These are phyloP conservation scores for Eimeria acervulina DNA, from an alignment of 169 alveolate genomes.

Conservation along the genomic window DNA sequence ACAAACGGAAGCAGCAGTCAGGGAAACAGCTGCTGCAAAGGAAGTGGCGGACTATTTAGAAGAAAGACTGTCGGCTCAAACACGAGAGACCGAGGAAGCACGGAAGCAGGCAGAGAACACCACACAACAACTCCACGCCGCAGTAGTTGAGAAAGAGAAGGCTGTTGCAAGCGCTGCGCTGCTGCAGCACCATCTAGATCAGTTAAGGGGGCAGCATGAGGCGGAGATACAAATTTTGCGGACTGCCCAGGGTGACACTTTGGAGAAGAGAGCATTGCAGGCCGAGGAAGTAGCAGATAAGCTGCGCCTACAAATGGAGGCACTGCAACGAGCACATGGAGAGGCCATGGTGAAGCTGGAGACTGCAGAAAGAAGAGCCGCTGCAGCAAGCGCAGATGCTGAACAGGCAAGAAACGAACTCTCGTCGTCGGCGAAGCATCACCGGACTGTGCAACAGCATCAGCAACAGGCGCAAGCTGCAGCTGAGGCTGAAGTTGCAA, in stretches of 20 bases:
- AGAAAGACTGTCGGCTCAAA: slow-evolving; percentile 13
- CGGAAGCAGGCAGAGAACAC: slow-evolving; percentile 32
- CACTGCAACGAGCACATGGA: slow-evolving; percentile 46
- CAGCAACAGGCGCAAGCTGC: slow-evolving; percentile 79
- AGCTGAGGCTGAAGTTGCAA: slow-evolving; percentile 68
- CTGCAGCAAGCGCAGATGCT: slow-evolving; percentile 80
- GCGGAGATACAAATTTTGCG: slow-evolving; percentile 61
- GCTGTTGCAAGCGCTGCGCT: slow-evolving; percentile 67
- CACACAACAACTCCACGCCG: slow-evolving; percentile 71
- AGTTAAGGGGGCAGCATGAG: slow-evolving; percentile 79
- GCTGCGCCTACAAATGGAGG: slow-evolving; percentile 57
- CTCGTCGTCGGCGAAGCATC: slow-evolving; percentile 41
- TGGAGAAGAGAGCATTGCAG: slow-evolving; percentile 58
- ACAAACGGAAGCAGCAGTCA: slow-evolving; percentile 65
- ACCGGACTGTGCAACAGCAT: slow-evolving; percentile 77
- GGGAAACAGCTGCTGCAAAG: slow-evolving; percentile 78
- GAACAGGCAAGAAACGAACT: slow-evolving; percentile 77
- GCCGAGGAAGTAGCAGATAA: slow-evolving; percentile 76
- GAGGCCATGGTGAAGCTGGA: slow-evolving; percentile 79
- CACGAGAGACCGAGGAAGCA: slow-evolving; percentile 62
- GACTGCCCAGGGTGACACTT: slow-evolving; percentile 57
- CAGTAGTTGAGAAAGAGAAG: slow-evolving; percentile 65
- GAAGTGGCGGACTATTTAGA: slow-evolving; percentile 81
- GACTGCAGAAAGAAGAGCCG: slow-evolving; percentile 75
- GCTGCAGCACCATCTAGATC: slow-evolving; percentile 73